Base-by-base conservation (phyloP, 202 grass and related monocot genomes). In the Setaria viridis region DNA sequence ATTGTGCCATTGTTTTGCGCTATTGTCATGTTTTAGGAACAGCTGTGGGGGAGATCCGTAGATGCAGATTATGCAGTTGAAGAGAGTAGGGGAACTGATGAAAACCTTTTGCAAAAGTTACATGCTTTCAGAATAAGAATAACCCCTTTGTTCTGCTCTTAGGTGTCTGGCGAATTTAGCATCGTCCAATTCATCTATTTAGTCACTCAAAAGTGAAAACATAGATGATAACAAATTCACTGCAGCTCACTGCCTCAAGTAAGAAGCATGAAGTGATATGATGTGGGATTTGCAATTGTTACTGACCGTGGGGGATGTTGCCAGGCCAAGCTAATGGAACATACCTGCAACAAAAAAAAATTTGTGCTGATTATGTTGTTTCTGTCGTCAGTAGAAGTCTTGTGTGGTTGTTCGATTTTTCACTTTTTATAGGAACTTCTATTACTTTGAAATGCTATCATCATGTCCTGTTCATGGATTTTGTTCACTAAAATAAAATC, bases 271-370 rank as follows among this genome's bases (percentile, higher is more conserved):
- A 53, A 30, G 25, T 17, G 73, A 34, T 55, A 35, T 51, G 3
- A 21, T 33, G 70, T 39, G 51, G 32, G 50, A 45, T 41, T 35
- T 35, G 34, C 34, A 35, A 35, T 3, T 35, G 34, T 35, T 35
- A 3, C 34, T 35, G 34, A 35, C 34, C 34, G 3, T 35, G 34
- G 46, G 46, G 7, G 10, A 11, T 48, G 46, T 48, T 48, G 46
- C 56, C 2, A 78, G 14, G 3, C 56, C 45, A 7, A 78, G 72
- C 88, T 90, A 82, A 67, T 59, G 62, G 58, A 69, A 72, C 39
- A 33, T 20, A 83, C 88, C 79, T 86, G 84, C 84, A 51, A 19
- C 79, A 43, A 1, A n/a, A 51, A 19, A 73, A 43, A 1, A n/a
- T 30, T 14, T 78, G 7, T 16, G 2, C 11, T 67, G 21, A 7